These are phyloP conservation scores for Vaccinium myrtillus DNA, from an alignment of 148 eudicot genomes.

Conservation along the genomic window DNA sequence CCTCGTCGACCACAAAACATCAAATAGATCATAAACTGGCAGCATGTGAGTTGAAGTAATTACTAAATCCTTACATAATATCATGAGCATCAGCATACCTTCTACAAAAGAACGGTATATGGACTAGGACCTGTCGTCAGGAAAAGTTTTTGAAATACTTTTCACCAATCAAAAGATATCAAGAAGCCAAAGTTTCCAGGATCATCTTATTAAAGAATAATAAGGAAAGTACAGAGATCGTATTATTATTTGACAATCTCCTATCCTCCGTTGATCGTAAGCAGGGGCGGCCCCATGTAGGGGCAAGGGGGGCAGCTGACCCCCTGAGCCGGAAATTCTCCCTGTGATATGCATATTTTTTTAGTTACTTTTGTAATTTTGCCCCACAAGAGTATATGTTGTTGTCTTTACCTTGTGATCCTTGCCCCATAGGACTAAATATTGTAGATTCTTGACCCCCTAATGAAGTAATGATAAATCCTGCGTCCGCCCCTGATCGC, in stretches of 20 bases:
- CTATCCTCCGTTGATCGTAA: constrained; percentile 73
- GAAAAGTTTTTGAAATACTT: neutral
- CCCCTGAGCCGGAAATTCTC: too few relatives aligned
- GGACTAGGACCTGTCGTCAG: constrained; percentile 30
- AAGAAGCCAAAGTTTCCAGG: neutral
- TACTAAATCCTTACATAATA: constrained; percentile 45
- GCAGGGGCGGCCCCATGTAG: constrained; percentile 7
- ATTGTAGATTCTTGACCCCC: too few relatives aligned
- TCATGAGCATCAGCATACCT: constrained; percentile 58
- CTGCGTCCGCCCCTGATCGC: constrained; percentile 34
- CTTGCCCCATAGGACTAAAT: neutral
- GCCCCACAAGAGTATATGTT: too few relatives aligned
- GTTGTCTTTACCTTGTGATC: too few relatives aligned
- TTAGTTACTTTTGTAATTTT: too few relatives aligned
- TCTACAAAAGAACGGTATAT: constrained; percentile 66
- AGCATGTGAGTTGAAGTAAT: constrained; percentile 24
- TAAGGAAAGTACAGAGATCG: neutral
- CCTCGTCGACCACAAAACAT: constrained; percentile 67
- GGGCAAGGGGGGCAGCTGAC: too few relatives aligned
- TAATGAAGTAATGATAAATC: too few relatives aligned
- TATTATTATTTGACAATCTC: constrained; percentile 38
- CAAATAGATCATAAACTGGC: constrained; percentile 50
- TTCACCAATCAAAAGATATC: neutral
- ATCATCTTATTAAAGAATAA: neutral
- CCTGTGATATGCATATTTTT: too few relatives aligned